These are phyloP conservation scores for Stenogyne calaminthoides DNA, from an alignment of 305 asterid genomes.

Conservation along the genomic window DNA sequence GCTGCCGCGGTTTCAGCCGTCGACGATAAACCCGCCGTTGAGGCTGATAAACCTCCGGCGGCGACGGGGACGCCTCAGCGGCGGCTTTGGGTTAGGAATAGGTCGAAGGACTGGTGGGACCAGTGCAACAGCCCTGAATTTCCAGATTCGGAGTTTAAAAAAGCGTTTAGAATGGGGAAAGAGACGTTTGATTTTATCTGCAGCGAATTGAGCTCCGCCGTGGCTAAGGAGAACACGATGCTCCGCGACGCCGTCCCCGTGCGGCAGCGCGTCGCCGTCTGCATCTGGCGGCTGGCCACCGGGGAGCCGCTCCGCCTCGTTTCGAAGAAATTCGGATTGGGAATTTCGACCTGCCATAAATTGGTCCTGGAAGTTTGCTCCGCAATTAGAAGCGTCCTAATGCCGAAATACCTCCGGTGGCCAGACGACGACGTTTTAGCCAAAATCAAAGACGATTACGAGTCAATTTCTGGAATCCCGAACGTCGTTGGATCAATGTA, in stretches of 20 bases:
- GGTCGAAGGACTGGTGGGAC: slow-evolving; percentile 53
- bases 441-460: slow-evolving; percentile 29
- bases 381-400: slow-evolving; percentile 38
- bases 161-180: slow-evolving; percentile 49
- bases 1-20: slow-evolving; percentile 10
- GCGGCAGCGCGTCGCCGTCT: slow-evolving; percentile 46
- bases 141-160: slow-evolving; percentile 42
- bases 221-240: slow-evolving; percentile 47
- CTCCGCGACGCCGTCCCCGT: slow-evolving; percentile 51
- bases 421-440: slow-evolving; percentile 31
- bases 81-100: slow-evolving; percentile 48
- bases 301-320: slow-evolving; percentile 51
- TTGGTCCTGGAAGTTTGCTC: slow-evolving; percentile 49
- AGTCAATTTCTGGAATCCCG: slow-evolving; percentile 40
- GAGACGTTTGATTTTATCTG: slow-evolving; percentile 45
- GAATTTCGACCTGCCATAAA: slow-evolving; percentile 46
- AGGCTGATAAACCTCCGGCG: slow-evolving; percentile 25
- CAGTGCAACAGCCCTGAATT: slow-evolving; percentile 41
- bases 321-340: slow-evolving; percentile 46
- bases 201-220: slow-evolving; percentile 40
- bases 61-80: slow-evolving; percentile 31
- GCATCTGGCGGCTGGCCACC: slow-evolving; percentile 52
- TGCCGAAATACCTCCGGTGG: slow-evolving; percentile 49
- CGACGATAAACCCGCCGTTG: slow-evolving; percentile 20
- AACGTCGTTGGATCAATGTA: slow-evolving; percentile 51